Conservation (phyloP, 495 filamentous ascomycete species). For the Aspergillus coremiiformis region DNA sequence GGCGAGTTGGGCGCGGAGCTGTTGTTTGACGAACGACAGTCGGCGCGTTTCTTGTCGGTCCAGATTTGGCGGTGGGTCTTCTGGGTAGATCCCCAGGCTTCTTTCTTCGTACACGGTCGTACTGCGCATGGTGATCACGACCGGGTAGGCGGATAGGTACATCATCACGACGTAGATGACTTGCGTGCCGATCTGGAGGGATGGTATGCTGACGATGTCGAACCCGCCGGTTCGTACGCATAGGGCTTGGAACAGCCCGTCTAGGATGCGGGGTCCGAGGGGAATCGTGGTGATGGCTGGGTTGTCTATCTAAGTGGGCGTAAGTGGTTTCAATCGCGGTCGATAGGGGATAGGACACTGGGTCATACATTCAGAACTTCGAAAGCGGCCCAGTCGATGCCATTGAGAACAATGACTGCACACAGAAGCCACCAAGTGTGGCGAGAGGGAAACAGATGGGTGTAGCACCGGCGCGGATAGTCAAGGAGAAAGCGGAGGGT, state of each 20-base stretch:
- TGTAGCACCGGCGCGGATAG: neutral
- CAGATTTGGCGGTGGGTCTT: neutral
- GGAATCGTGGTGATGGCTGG: neutral
- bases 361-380: neutral
- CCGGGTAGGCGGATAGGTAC: neutral
- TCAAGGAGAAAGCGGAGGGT: neutral
- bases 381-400: neutral
- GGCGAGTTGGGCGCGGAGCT: neutral
- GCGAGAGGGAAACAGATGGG: neutral
- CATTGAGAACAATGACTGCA: neutral
- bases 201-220: neutral
- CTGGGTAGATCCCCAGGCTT: neutral
- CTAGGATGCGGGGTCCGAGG: neutral
- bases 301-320: neutral
- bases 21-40: neutral
- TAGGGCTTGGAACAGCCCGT: neutral
- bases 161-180: neutral
- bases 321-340: neutral
- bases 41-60: neutral
- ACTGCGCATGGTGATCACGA: neutral
- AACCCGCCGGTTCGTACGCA: neutral
- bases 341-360: neutral
- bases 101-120: neutral
- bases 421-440: neutral
- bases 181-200: neutral